Conservation (phyloP, 495 filamentous ascomycete species). For the Jackrogersella multiformis region DNA sequence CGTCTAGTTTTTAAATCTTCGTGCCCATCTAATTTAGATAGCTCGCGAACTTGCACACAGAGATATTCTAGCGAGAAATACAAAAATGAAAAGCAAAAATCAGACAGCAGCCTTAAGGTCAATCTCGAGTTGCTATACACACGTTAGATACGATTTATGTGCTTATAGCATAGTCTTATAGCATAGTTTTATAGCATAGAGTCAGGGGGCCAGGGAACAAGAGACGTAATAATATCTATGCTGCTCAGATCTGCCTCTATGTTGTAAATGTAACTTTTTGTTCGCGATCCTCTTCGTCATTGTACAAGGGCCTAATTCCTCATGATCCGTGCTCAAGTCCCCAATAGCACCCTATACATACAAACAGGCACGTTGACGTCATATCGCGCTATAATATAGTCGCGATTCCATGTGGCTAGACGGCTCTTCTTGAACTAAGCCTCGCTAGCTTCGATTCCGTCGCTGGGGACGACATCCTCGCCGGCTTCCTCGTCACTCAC, state of each 20-base stretch:
- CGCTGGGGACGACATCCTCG: slow-evolving; percentile 24
- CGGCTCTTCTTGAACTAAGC: slow-evolving; percentile 16
- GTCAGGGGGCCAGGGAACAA: not conserved
- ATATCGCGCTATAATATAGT: slow-evolving; percentile 2
- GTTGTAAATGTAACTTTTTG: slow-evolving; percentile 10
- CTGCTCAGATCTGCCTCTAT: not conserved
- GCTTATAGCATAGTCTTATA: not conserved
- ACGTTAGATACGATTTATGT: not conserved
- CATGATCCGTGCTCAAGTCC: slow-evolving; percentile 3
- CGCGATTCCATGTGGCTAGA: not conserved
- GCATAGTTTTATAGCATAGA: too few species aligned
- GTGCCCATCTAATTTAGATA: not conserved
- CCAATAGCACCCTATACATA: not conserved
- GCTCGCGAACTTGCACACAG: not conserved
- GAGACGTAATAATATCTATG: not conserved
- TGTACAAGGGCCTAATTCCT: slow-evolving; percentile 10
- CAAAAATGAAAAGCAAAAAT: not conserved
- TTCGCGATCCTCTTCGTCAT: not conserved
- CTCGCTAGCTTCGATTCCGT: slow-evolving; percentile 11
- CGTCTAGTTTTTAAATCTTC: slow-evolving; percentile 2
- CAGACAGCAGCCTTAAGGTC: too few species aligned
- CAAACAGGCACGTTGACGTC: slow-evolving; percentile 7
- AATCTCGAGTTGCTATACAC: not conserved
- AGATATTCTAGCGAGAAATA: not conserved
- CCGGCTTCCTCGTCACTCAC: slow-evolving; percentile 57